Percentiles rank a stretch among this genome's conserved stretches.
Evolutionary conservation across 176 grass and related monocot genomes (phyloP).

Genomic region (Oryza glumipatula): DNA sequence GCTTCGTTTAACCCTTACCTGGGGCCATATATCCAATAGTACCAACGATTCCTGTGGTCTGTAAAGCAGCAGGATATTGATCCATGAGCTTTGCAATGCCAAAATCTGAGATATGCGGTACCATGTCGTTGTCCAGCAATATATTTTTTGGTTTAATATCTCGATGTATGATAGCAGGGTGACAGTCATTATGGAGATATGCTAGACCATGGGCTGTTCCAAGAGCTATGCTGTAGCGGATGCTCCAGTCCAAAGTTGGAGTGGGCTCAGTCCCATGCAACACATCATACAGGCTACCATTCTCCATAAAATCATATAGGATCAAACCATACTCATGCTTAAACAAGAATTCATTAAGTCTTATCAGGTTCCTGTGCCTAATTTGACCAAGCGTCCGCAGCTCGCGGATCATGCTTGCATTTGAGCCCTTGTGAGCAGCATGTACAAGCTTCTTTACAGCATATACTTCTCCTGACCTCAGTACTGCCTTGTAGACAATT

Average conservation of each 20-base stretch:
- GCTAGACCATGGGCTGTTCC: slow-evolving; percentile 72
- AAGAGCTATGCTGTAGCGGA: slow-evolving; percentile 66
- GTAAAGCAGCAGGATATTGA: slow-evolving; percentile 46
- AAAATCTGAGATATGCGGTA: slow-evolving; percentile 90
- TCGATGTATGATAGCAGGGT: slow-evolving; percentile 69
- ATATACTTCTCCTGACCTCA: slow-evolving; percentile 55
- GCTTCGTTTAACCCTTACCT: slow-evolving; percentile 48
- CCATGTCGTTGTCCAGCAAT: slow-evolving; percentile 73
- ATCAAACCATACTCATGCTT: slow-evolving; percentile 74
- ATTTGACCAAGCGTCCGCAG: slow-evolving; percentile 69
- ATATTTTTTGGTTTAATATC: slow-evolving; percentile 94
- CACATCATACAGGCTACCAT: slow-evolving; percentile 80
- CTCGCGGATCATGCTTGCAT: slow-evolving; percentile 72
- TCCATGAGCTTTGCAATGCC: slow-evolving; percentile 81
- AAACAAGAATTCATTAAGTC: slow-evolving; percentile 63
- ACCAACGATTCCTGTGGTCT: slow-evolving; percentile 67
- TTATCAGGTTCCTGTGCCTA: slow-evolving; percentile 78
- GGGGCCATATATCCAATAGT: slow-evolving; percentile 84
- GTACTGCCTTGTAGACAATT: slow-evolving; percentile 65
- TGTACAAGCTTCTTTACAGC: slow-evolving; percentile 71
- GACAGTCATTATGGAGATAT: slow-evolving; percentile 79
- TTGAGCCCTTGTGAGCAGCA: slow-evolving; percentile 41
- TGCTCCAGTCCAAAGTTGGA: slow-evolving; percentile 64
- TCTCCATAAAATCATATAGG: slow-evolving; percentile 79
- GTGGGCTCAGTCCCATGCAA: slow-evolving; percentile 54